These are phyloP conservation scores for Coniferiporia sulphurascens DNA, from an alignment of 1,284 basidiomycete genomes.

Conservation along the genomic window DNA sequence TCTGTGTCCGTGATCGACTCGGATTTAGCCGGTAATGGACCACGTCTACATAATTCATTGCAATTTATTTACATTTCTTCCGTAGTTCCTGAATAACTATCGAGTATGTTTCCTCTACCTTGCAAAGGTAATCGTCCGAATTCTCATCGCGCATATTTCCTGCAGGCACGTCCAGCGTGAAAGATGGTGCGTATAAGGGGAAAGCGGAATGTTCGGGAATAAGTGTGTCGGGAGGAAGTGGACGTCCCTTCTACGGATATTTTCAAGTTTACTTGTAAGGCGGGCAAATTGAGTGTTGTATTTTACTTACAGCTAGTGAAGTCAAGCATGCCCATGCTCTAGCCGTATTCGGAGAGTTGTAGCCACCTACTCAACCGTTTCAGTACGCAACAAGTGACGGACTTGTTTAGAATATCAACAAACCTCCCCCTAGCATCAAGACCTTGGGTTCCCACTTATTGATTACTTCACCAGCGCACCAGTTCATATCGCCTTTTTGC, in stretches of 20 bases:
- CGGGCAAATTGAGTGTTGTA: neutral
- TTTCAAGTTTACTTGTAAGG: neutral
- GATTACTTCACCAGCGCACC: slow-evolving; percentile 57
- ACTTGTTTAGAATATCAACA: slow-evolving; percentile 17
- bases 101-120: slow-evolving; percentile 30
- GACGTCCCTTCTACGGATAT: slow-evolving; percentile 41
- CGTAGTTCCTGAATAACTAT: slow-evolving; percentile 11
- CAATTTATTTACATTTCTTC: neutral
- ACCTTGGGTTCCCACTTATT: slow-evolving; percentile 55
- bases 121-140: slow-evolving; percentile 44
- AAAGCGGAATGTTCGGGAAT: slow-evolving; percentile 73
- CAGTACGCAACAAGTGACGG: neutral
- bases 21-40: too few relatives aligned
- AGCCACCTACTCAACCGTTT: slow-evolving; percentile 54
- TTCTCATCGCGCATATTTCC: slow-evolving; percentile 75
- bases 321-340: slow-evolving; percentile 83
- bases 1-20: too few relatives aligned
- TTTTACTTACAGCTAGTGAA: slow-evolving; percentile 55
- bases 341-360: slow-evolving; percentile 76
- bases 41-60: too few relatives aligned
- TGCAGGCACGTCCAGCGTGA: slow-evolving; percentile 69
- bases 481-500: slow-evolving; percentile 59
- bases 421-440: slow-evolving; percentile 64
- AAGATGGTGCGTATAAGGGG: slow-evolving; percentile 70
- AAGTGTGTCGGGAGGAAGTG: slow-evolving; percentile 50